A percentile compares a stretch with the other conserved stretches of the same genome.
Conservation (phyloP, 495 filamentous ascomycete genomes). For the Collariella sp. region DNA sequence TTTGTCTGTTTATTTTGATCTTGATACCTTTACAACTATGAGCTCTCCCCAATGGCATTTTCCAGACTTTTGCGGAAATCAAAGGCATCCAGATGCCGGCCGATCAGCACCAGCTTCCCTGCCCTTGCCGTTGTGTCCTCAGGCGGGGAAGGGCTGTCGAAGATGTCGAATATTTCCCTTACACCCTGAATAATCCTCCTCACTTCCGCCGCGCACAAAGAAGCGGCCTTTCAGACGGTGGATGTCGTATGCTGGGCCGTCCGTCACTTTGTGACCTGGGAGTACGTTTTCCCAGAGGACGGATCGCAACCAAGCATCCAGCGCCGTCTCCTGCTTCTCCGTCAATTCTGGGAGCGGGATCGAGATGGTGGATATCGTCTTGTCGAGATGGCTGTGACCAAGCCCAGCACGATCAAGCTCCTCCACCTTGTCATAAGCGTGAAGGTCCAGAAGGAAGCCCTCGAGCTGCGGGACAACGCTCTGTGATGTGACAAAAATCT, state of each 20-base stretch:
- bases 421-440: constrained; percentile 80
- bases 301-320: constrained; percentile 78
- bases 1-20: not conserved
- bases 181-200: constrained; percentile 85
- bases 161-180: constrained; percentile 84
- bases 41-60: constrained; percentile 4
- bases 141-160: constrained; percentile 46
- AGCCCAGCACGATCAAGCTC: constrained; percentile 55
- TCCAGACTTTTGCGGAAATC: constrained; percentile 38
- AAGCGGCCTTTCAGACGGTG: constrained; percentile 81
- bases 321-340: constrained; percentile 41
- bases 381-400: constrained; percentile 76
- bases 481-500: constrained; percentile 69
- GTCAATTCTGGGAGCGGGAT: constrained; percentile 52
- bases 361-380: constrained; percentile 83
- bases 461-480: constrained; percentile 74
- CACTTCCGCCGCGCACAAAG: constrained; percentile 48
- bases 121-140: constrained; percentile 9
- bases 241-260: constrained; percentile 50
- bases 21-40: not conserved
- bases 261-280: constrained; percentile 31
- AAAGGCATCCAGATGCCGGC: constrained; percentile 49
- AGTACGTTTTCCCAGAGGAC: constrained; percentile 74
- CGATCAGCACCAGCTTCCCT: constrained; percentile 79
- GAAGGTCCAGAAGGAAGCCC: constrained; percentile 76